Evolutionary conservation across 225 moss, liverwort and hornwort species (phyloP).

Genomic region (Thuidium tamariscinum): DNA sequence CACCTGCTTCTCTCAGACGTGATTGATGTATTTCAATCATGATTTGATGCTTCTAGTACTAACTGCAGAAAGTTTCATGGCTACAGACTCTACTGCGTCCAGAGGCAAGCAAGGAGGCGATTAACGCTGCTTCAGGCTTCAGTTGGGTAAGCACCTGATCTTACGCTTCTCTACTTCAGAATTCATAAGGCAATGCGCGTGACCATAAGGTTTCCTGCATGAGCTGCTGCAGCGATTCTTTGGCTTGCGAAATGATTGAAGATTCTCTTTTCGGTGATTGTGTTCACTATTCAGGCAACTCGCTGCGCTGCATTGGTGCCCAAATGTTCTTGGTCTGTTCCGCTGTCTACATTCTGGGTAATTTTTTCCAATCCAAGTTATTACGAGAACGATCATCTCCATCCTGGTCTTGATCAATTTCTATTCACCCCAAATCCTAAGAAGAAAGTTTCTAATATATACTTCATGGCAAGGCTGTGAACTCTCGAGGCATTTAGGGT

Average conservation of each 20-base stretch:
- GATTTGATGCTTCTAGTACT: neutral
- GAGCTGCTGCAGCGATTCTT: neutral
- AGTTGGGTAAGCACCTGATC: neutral
- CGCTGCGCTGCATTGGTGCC: neutral
- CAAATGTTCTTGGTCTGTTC: constrained; percentile 1
- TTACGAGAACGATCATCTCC: neutral
- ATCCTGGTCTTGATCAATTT: neutral
- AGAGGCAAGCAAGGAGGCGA: neutral
- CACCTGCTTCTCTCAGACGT: neutral
- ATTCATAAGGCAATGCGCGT: neutral
- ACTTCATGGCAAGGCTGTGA: neutral
- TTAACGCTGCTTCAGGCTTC: neutral
- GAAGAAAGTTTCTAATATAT: neutral
- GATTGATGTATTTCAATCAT: neutral
- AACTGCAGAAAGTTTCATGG: neutral
- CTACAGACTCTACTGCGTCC: neutral
- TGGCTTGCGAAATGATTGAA: neutral
- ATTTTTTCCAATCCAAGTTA: neutral
- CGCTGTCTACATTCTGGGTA: neutral
- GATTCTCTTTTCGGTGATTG: neutral
- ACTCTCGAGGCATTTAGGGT: too few species aligned
- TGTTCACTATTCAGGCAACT: neutral
- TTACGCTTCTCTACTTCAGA: neutral
- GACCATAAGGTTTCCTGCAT: neutral
- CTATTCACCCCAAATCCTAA: neutral